These are phyloP conservation scores for Camellia lanceoleosa DNA, from an alignment of 148 eudicot genomes.

Conservation along the genomic window DNA sequence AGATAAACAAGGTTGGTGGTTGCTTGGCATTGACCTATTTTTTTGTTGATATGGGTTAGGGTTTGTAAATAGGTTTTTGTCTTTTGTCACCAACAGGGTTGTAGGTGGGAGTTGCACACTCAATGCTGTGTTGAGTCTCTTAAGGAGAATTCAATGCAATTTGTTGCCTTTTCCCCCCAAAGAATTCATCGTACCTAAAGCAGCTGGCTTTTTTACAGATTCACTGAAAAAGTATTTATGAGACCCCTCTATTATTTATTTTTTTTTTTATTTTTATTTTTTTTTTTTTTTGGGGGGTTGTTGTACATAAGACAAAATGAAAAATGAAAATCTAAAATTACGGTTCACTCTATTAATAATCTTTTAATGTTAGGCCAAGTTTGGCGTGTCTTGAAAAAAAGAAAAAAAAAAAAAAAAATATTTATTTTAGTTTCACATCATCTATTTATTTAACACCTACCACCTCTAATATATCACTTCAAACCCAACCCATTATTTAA, in stretches of 20 bases:
- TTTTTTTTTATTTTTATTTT: not conserved
- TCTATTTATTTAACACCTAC: too few species aligned
- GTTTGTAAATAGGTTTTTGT: conserved; percentile 26
- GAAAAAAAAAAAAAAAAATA: too few species aligned
- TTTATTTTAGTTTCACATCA: too few species aligned
- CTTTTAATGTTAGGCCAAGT: too few species aligned
- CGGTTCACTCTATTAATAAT: too few species aligned
- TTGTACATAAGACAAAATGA: too few species aligned
- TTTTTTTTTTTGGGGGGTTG: not conserved
- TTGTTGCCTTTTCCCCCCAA: conserved; percentile 27
- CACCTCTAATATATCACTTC: too few species aligned
- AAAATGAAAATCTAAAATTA: too few species aligned
- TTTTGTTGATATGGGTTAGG: conserved; percentile 12
- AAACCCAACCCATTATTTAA: too few species aligned
- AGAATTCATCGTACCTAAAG: conserved; percentile 62
- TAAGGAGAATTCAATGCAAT: conserved; percentile 51
- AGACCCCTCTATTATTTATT: conserved; percentile 37
- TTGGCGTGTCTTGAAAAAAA: too few species aligned
- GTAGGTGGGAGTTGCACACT: conserved; percentile 15
- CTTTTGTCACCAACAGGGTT: conserved; percentile 10
- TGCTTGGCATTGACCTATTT: conserved; percentile 3
- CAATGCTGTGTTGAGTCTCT: conserved; percentile 39
- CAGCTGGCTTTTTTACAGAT: conserved; percentile 47
- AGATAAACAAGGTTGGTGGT: not conserved
- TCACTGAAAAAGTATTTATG: conserved; percentile 58